Evolutionary conservation across 176 grass and related monocot species (phyloP).

Genomic region (Phyllostachys edulis): DNA sequence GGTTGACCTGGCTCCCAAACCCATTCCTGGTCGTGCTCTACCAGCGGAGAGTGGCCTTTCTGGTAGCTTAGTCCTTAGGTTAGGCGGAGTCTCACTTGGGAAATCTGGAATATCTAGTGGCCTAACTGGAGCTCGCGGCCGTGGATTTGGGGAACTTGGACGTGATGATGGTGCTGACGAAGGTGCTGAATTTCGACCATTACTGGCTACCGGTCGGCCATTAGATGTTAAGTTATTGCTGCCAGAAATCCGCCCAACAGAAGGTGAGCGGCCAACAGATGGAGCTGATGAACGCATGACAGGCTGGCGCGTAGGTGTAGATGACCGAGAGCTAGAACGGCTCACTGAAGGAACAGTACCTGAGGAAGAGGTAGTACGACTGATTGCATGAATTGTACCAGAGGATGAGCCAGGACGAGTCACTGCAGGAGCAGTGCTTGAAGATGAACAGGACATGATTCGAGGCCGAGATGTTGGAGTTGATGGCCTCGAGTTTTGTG

Average conservation of each 20-base stretch:
- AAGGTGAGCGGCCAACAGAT: conserved; percentile 55
- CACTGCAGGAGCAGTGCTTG: conserved; percentile 37
- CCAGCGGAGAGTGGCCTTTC: conserved; percentile 70
- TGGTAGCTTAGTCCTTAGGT: conserved; percentile 80
- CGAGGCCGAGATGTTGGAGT: conserved; percentile 61
- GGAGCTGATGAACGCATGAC: conserved; percentile 43
- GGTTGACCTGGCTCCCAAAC: conserved; percentile 43
- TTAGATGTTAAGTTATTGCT: conserved; percentile 44
- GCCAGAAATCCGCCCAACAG: conserved; percentile 57
- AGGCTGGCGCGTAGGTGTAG: conserved; percentile 63
- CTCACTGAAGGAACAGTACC: conserved; percentile 45
- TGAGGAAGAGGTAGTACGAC: conserved; percentile 49
- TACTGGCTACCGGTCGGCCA: conserved; percentile 38
- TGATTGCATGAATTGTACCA: conserved; percentile 40
- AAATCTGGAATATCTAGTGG: conserved; percentile 88
- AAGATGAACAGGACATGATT: conserved; percentile 43
- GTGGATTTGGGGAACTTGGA: conserved; percentile 73
- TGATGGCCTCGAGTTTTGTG: conserved; percentile 68
- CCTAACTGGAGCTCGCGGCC: conserved; percentile 58
- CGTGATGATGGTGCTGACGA: conserved; percentile 69
- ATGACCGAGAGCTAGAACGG: conserved; percentile 65
- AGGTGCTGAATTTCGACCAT: conserved; percentile 67
- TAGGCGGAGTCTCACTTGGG: conserved; percentile 74
- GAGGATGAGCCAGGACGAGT: conserved; percentile 39
- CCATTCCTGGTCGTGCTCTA: conserved; percentile 62